A percentile compares a stretch with the other conserved stretches of the same genome.
These are phyloP conservation scores for Microbotryum silenes-acaulis DNA, from an alignment of 1,284 basidiomycete genomes.

Conservation along the genomic window DNA sequence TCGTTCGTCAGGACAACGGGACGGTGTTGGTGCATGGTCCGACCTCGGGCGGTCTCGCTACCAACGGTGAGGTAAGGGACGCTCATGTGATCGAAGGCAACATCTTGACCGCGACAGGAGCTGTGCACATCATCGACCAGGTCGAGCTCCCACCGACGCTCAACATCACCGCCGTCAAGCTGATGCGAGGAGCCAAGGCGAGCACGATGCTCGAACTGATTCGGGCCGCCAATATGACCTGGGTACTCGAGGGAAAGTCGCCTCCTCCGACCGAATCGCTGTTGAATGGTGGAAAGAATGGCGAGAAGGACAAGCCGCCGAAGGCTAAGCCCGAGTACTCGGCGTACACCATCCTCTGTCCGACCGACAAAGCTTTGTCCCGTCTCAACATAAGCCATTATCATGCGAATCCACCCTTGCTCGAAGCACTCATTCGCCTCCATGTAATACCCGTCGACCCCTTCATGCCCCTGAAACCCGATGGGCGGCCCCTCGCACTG, in stretches of 20 bases:
- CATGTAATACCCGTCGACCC: slow-evolving; percentile 59
- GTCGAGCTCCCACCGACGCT: slow-evolving; percentile 78
- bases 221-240: slow-evolving; percentile 71
- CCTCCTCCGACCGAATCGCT: slow-evolving; percentile 47
- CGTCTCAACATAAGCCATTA: slow-evolving; percentile 74
- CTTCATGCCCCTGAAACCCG: neutral
- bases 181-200: slow-evolving; percentile 73
- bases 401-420: slow-evolving; percentile 52
- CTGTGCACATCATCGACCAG: slow-evolving; percentile 76
- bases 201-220: slow-evolving; percentile 77
- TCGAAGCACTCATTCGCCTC: slow-evolving; percentile 69
- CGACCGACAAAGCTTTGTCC: slow-evolving; percentile 86
- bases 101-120: slow-evolving; percentile 76
- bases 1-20: slow-evolving; percentile 34
- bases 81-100: slow-evolving; percentile 46
- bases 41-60: slow-evolving; percentile 52
- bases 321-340: slow-evolving; percentile 31
- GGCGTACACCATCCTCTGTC: slow-evolving; percentile 74
- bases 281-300: slow-evolving; percentile 6
- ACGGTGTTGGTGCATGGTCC: slow-evolving; percentile 33
- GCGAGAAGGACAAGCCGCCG: slow-evolving; percentile 6
- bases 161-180: slow-evolving; percentile 74
- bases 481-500: slow-evolving; percentile 58
- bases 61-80: slow-evolving; percentile 32
- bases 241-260: slow-evolving; percentile 76